Conservation (phyloP, 225 moss, liverwort and hornwort species). For the Ulota crispa region DNA sequence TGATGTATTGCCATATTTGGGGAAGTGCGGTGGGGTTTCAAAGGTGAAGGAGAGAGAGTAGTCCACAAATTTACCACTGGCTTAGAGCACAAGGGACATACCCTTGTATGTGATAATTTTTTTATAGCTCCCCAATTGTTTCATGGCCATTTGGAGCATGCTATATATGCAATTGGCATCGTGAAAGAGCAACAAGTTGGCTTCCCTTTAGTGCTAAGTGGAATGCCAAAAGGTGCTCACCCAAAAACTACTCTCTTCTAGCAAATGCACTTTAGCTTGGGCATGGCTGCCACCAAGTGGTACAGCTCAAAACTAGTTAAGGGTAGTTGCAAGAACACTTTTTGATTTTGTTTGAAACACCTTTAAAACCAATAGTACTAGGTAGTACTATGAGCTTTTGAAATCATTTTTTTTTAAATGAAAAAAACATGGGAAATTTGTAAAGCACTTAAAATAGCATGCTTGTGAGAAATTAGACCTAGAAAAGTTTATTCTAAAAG, state of each 20-base stretch:
- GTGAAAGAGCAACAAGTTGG: rapidly evolving
- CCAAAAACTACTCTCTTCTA: neutral
- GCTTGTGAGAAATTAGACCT: too few species aligned
- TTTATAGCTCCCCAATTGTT: neutral
- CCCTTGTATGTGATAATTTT: neutral
- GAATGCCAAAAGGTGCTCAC: neutral
- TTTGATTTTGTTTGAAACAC: too few species aligned
- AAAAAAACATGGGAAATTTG: too few species aligned
- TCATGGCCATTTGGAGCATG: rapidly evolving
- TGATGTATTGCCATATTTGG: neutral
- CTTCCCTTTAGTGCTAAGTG: rapidly evolving
- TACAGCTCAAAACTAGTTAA: rapidly evolving
- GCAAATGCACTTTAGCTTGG: neutral
- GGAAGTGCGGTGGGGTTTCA: neutral
- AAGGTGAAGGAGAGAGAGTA: rapidly evolving
- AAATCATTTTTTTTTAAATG: too few species aligned
- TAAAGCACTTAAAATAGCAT: too few species aligned
- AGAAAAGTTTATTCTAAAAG: too few species aligned
- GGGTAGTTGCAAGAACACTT: too few species aligned
- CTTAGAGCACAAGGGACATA: neutral
- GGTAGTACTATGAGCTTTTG: too few species aligned
- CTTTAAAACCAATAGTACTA: too few species aligned
- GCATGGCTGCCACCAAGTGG: neutral
- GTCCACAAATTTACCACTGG: rapidly evolving
- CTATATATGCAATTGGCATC: neutral